Evolutionary conservation across 148 eudicot species (phyloP), one percentile per base, ranked within the genome.

Genomic region (Silene latifolia): DNA sequence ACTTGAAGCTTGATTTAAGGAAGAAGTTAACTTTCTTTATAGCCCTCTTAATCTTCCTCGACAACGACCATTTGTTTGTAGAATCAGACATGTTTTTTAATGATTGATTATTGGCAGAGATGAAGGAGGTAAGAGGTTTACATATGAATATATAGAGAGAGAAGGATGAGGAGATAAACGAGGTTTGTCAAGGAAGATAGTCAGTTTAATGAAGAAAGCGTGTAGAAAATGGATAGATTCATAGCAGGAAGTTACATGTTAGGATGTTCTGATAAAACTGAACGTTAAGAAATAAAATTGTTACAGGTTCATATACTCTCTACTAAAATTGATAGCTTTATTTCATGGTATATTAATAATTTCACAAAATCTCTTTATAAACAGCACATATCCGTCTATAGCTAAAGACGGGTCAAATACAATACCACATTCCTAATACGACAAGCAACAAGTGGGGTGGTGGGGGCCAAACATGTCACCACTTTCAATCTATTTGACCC

Each of bases 1-100:
- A 39, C 32, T 62, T 67, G 42, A 61, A 53, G 39, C 65, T 77
- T 12, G 80, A 59, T 35, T 46, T 73, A 9, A 81, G 23, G 51
- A 81, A 47, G 18, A 81, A 53, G 20, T 77, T 77, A 12, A 81
- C 64, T 69, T 77, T 81, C 77, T 72, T 72, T 0, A 81, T 24
- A 35, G 65, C 83, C 64, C 69, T 77, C 17, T 73, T 77, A 21
- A 81, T 76, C 13, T 77, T 81, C 60, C 53, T 73, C 21, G 73
- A n/a, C 67, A 77, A 23, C 19, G 71, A 77, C 65, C 61, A 77
- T 67, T 81, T 81, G 15, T 73, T 77, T 15, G 47, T 21, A 12
- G 46, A 8, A 20, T 72, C 13, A 13, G 24, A 11, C 54, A 66
- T 60, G 44, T 67, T 81, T 51, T 46, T 48, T 59, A 1, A 3